Evolutionary conservation across 2,329 filamentous ascomycete species (phyloP).

Genomic region (Sarocladium kiliense): DNA sequence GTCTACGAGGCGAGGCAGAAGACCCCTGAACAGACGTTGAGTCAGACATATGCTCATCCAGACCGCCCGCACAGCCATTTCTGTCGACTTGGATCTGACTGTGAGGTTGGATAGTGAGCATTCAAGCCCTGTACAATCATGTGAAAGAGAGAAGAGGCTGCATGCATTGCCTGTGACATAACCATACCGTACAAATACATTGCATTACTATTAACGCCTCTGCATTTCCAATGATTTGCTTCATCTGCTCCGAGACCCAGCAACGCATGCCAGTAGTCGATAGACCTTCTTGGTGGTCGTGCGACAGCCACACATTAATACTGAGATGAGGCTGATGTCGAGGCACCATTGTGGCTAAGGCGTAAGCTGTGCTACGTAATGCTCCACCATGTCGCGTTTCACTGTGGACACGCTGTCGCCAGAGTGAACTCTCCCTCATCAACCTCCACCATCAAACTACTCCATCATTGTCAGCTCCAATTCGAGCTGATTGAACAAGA

Average conservation of each 20-base stretch:
- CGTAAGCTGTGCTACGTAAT: constrained; percentile 4
- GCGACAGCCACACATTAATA: not conserved
- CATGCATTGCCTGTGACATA: constrained; percentile 1
- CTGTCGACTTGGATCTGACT: too few species aligned
- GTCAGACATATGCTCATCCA: too few species aligned
- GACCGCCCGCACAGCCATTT: too few species aligned
- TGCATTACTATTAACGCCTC: not conserved
- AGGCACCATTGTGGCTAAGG: not conserved
- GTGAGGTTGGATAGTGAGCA: too few species aligned
- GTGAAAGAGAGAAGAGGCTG: not conserved
- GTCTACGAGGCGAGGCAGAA: not conserved
- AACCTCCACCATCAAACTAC: not conserved
- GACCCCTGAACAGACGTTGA: not conserved
- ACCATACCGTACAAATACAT: constrained; percentile 6
- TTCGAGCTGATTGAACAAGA: constrained; percentile 22
- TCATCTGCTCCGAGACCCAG: too few species aligned
- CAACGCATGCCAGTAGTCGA: too few species aligned
- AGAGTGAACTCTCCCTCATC: not conserved
- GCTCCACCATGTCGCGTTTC: constrained; percentile 1
- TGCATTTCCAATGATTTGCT: too few species aligned
- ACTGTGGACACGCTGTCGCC: constrained; percentile 9
- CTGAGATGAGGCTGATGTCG: not conserved
- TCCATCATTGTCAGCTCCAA: constrained; percentile 10
- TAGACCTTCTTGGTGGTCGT: too few species aligned
- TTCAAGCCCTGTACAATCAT: too few species aligned